Evolutionary conservation across 768 basidiomycete genomes (phyloP).

Genomic region (Trametes maxima): DNA sequence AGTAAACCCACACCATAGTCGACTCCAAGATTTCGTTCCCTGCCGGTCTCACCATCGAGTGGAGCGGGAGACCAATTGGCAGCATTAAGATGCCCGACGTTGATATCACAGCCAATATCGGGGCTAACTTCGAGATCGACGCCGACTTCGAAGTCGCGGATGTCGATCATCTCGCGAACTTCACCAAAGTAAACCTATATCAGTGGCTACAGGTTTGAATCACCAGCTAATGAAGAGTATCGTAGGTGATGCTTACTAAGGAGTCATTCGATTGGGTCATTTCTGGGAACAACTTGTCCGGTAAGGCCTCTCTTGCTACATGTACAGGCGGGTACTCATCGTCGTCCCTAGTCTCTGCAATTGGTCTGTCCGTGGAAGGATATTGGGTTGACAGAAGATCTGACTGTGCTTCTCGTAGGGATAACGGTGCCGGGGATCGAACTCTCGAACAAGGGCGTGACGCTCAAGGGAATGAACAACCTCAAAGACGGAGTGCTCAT

Average conservation of each 20-base stretch:
- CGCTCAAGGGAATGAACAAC: conserved; percentile 71
- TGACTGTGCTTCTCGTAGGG: conserved; percentile 36
- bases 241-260: conserved; percentile 56
- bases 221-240: background rate
- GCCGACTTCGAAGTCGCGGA: conserved; percentile 62
- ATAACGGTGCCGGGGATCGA: conserved; percentile 59
- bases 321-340: background rate
- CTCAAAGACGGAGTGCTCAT: conserved; percentile 64
- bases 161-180: conserved; percentile 57
- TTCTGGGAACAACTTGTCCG: conserved; percentile 61
- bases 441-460: conserved; percentile 57
- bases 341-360: background rate
- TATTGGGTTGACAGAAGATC: background rate
- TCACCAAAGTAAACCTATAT: conserved; percentile 71
- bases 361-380: background rate
- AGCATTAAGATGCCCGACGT: conserved; percentile 62
- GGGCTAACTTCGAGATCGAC: conserved; percentile 56
- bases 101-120: conserved; percentile 59
- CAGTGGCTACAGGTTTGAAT: no score
- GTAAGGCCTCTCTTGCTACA: conserved; percentile 34
- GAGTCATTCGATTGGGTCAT: conserved; percentile 74
- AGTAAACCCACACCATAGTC: conserved; percentile 37
- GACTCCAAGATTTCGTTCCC: conserved; percentile 71
- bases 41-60: conserved; percentile 59
- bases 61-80: conserved; percentile 60